Conservation (phyloP, 2,329 filamentous ascomycete genomes). For the Paecilomyces formosus region DNA sequence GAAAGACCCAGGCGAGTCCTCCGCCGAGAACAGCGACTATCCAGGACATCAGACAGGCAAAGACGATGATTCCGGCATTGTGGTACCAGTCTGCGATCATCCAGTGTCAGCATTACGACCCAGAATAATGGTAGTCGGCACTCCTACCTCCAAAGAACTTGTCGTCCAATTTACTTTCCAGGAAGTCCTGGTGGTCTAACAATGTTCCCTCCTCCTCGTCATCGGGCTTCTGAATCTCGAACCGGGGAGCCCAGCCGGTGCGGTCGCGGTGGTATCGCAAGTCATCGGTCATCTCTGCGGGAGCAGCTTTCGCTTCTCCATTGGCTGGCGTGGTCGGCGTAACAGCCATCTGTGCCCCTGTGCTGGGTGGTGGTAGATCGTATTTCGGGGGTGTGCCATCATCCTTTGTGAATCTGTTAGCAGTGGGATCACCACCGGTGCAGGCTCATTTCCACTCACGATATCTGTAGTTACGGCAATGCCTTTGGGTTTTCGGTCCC, state of each 20-base stretch:
- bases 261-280: slow-evolving; percentile 49
- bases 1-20: slow-evolving; percentile 84
- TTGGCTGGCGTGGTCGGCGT: slow-evolving; percentile 42
- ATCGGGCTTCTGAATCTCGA: slow-evolving; percentile 55
- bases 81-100: slow-evolving; percentile 86
- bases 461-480: slow-evolving; percentile 65
- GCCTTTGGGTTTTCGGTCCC: slow-evolving; percentile 38
- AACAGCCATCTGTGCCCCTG: slow-evolving; percentile 47
- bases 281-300: slow-evolving; percentile 48
- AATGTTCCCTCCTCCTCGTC: slow-evolving; percentile 56
- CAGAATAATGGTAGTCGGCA: background rate
- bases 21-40: slow-evolving; percentile 81
- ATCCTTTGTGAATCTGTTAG: slow-evolving; percentile 38
- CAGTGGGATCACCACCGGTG: background rate
- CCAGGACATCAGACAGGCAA: slow-evolving; percentile 87
- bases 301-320: slow-evolving; percentile 39
- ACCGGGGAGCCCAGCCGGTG: slow-evolving; percentile 84
- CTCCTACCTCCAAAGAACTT: slow-evolving; percentile 74
- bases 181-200: slow-evolving; percentile 78
- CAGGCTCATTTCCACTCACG: slow-evolving; percentile 26
- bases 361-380: slow-evolving; percentile 68
- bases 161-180: slow-evolving; percentile 79
- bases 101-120: slow-evolving; percentile 1
- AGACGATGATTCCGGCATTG: slow-evolving; percentile 88
- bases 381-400: slow-evolving; percentile 62